A percentile compares a stretch with the other conserved stretches of the same genome.
These are phyloP conservation scores for Ceratobasidium papillatum DNA, from an alignment of 1,284 basidiomycete genomes.

Conservation along the genomic window DNA sequence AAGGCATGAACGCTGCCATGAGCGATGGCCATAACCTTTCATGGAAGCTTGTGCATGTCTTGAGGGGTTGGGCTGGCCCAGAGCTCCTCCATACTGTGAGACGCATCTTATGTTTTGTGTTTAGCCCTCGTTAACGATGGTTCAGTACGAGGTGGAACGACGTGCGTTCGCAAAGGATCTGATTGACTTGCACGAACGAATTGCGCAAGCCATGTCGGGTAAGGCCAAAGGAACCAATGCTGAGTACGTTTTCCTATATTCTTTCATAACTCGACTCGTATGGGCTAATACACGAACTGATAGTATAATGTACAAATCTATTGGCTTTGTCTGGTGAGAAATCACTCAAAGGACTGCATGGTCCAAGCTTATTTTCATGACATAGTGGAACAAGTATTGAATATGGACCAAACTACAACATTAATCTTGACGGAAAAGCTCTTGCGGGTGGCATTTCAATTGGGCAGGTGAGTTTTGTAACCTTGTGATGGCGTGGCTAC, in stretches of 20 bases:
- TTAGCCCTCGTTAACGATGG: background rate
- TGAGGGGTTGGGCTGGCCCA: conserved; percentile 20
- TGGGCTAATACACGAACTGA: background rate
- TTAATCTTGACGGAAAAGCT: conserved; percentile 57
- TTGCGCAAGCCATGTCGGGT: conserved; percentile 8
- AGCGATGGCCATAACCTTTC: conserved; percentile 50
- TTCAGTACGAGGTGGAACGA: conserved; percentile 23
- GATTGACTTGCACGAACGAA: conserved; percentile 7
- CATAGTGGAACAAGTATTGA: conserved; percentile 66
- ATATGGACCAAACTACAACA: conserved; percentile 65
- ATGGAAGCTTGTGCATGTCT: conserved; percentile 24
- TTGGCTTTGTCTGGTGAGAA: conserved; percentile 11
- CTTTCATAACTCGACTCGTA: background rate
- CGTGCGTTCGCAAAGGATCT: conserved; percentile 13
- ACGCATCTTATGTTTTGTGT: background rate
- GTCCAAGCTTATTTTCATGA: background rate
- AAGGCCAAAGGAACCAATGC: conserved; percentile 4
- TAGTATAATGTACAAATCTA: background rate
- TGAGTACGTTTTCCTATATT: background rate
- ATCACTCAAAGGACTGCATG: background rate
- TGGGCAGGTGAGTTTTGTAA: conserved; percentile 51
- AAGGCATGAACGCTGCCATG: conserved; percentile 52
- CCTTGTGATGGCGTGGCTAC: background rate
- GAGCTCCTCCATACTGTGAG: conserved; percentile 7
- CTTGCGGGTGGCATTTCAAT: conserved; percentile 60